Conservation (phyloP, 192 early-diverging fungal genomes). For the Hyaloraphidium curvatum region DNA sequence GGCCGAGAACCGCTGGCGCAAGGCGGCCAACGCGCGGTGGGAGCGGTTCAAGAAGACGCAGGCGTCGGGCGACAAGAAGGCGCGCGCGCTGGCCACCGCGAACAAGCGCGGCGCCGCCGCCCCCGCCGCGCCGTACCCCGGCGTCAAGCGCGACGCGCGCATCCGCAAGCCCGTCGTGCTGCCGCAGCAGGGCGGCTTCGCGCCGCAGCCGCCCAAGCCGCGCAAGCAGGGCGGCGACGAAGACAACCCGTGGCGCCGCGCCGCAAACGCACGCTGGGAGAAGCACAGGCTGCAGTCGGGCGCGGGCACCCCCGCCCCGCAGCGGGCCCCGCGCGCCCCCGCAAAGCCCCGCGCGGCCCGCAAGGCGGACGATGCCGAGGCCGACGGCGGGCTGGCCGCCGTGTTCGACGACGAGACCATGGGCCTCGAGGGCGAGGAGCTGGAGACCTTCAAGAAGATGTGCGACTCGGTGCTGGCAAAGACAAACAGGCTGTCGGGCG, state of each 20-base stretch:
- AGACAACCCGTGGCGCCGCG: neutral
- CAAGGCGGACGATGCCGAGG: neutral
- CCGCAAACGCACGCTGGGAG: neutral
- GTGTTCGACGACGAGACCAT: neutral
- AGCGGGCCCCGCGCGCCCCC: neutral
- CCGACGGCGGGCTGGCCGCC: neutral
- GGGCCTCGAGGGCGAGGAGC: neutral
- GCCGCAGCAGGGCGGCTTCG: too few relatives aligned
- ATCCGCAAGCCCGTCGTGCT: too few relatives aligned
- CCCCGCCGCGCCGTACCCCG: too few relatives aligned
- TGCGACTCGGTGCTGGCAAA: neutral
- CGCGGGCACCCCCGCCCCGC: neutral
- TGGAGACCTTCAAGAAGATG: constrained; percentile 1
- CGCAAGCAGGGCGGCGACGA: too few relatives aligned
- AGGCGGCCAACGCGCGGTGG: too few relatives aligned
- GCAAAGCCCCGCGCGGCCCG: neutral
- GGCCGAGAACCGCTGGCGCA: too few relatives aligned
- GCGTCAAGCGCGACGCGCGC: too few relatives aligned
- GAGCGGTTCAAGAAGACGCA: too few relatives aligned
- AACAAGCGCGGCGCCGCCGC: too few relatives aligned
- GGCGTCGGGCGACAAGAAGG: too few relatives aligned
- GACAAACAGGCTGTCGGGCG: neutral
- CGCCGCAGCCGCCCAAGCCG: too few relatives aligned
- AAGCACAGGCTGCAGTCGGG: neutral
- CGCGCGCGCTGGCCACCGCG: too few relatives aligned